A percentile compares a stretch with the other conserved stretches of the same genome.
Evolutionary conservation across 208 protist species (phyloP).

Genomic region (Endotrypanum monterogeii): DNA sequence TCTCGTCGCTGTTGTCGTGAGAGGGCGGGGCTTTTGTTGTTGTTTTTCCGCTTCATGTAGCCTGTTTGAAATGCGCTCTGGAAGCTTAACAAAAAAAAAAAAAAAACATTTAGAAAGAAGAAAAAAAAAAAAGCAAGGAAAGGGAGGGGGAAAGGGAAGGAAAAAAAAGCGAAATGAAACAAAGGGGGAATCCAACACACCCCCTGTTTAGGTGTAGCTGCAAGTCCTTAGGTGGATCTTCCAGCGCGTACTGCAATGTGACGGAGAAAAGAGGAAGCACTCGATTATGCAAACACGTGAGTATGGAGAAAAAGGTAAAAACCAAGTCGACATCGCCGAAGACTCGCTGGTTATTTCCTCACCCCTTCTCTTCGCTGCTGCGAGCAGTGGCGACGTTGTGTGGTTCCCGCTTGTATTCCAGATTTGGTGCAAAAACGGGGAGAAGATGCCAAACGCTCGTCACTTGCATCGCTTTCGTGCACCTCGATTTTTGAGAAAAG

Average conservation of each 20-base stretch:
- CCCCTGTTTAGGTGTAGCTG: conserved; percentile 8
- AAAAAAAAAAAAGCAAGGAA: background rate
- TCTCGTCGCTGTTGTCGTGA: background rate
- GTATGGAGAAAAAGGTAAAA: background rate
- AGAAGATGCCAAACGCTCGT: background rate
- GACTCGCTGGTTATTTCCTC: background rate
- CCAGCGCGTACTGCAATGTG: background rate
- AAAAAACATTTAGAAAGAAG: background rate
- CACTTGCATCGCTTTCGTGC: background rate
- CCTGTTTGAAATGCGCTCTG: no score
- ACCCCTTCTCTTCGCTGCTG: background rate
- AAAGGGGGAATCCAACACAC: background rate
- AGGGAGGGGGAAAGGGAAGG: background rate
- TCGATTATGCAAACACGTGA: background rate
- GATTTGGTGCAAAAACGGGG: background rate
- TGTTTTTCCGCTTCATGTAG: background rate
- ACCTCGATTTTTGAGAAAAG: background rate
- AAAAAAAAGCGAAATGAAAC: background rate
- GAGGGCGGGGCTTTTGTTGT: background rate
- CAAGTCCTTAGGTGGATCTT: conserved; percentile 8
- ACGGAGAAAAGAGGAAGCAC: background rate
- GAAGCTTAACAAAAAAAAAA: background rate
- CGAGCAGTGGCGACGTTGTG: background rate
- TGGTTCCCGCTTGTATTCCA: background rate
- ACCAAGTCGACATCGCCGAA: background rate